Percentiles rank a stretch among this genome's conserved stretches.
phyloP scores from a whole-genome alignment of 148 eudicot species.

The Fallopia convolvulus region DNA sequence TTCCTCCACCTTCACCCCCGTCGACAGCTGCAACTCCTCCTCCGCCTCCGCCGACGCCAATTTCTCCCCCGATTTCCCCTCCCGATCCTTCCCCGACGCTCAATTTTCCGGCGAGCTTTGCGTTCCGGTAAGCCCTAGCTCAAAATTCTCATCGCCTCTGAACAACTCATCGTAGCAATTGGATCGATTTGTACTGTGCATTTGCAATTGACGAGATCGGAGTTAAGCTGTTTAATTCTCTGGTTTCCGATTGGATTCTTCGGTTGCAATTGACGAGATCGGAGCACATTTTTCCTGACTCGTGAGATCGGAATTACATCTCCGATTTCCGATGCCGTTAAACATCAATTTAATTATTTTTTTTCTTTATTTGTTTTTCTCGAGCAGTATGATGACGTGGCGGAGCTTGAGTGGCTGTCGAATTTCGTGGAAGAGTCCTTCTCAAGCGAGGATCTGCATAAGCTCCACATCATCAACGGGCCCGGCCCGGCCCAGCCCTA shows the following conservation, averaged over 20 bases:
- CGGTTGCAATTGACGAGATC: no score
- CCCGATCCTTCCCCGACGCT: conserved; percentile 44
- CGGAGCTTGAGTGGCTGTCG: conserved; percentile 22
- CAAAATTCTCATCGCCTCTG: conserved; percentile 8
- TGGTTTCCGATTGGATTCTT: no score
- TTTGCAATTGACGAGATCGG: no score
- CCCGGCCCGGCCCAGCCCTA: neutral
- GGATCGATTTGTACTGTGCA: neutral
- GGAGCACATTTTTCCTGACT: no score
- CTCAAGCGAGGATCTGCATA: conserved; percentile 17
- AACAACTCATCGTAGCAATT: no score
- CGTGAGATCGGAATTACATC: no score
- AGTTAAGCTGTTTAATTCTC: no score
- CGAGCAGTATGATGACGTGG: conserved; percentile 17
- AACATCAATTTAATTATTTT: neutral
- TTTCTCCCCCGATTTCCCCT: conserved; percentile 15
- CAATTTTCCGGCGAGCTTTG: conserved; percentile 75
- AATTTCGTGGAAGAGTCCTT: conserved; percentile 21
- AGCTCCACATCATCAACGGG: conserved; percentile 27
- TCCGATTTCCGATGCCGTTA: neutral
- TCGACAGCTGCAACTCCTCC: conserved; percentile 76
- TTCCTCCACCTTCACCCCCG: conserved; percentile 45
- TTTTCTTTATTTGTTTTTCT: neutral
- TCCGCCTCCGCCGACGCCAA: conserved; percentile 31
- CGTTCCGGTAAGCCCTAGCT: conserved; percentile 53